Conservation (phyloP, 148 eudicot genomes). For the Cornus suecica region DNA sequence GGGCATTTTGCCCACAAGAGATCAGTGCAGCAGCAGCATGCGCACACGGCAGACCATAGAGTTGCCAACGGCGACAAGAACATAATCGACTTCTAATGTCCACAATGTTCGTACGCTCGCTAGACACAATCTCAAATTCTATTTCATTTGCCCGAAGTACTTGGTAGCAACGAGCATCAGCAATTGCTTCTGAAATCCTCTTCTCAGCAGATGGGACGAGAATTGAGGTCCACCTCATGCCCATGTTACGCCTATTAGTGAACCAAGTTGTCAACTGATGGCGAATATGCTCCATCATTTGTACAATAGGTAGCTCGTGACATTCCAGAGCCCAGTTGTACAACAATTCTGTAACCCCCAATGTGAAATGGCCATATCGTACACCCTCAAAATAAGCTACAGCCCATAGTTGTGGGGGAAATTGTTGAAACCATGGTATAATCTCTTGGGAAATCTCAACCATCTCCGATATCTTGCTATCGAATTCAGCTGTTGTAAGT, state of each 20-base stretch:
- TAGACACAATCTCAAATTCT: constrained; percentile 96
- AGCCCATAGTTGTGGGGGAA: constrained; percentile 88
- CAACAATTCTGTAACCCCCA: constrained; percentile 68
- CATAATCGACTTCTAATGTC: constrained; percentile 77
- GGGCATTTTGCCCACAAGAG: constrained; percentile 88
- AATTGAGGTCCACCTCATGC: constrained; percentile 64
- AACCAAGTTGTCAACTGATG: constrained; percentile 68
- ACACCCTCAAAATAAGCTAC: constrained; percentile 95
- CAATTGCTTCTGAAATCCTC: constrained; percentile 71
- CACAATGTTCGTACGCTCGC: constrained; percentile 92
- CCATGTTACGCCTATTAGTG: constrained; percentile 49
- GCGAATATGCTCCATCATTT: constrained; percentile 94
- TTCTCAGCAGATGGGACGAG: constrained; percentile 93
- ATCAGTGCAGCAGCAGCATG: constrained; percentile 96
- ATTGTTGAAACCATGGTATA: constrained; percentile 68
- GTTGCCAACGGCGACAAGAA: constrained; percentile 93
- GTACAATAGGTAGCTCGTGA: constrained; percentile 91
- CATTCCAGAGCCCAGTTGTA: constrained; percentile 93
- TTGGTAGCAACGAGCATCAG: constrained; percentile 86
- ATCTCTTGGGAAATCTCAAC: constrained; percentile 72
- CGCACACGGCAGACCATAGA: constrained; percentile 93
- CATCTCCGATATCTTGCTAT: constrained; percentile 83
- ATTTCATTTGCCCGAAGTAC: constrained; percentile 97
- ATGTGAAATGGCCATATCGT: constrained; percentile 85
- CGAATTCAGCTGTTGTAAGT: constrained; percentile 76